phyloP scores from a whole-genome alignment of 192 early-diverging fungal species.

The Coemansia sp. region DNA sequence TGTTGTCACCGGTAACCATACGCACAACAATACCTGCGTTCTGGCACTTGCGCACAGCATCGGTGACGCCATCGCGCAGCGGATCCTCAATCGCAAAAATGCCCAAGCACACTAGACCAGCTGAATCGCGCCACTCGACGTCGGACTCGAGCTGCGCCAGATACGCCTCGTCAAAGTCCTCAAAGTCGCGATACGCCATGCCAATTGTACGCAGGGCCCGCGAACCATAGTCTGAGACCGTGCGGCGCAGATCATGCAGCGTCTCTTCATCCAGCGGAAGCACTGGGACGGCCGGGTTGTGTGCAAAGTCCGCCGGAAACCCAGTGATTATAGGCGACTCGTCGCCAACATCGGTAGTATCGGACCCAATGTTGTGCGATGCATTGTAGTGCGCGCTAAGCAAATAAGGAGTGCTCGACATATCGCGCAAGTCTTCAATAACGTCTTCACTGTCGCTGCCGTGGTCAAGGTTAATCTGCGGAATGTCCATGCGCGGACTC shows the following conservation, averaged over 20 bases:
- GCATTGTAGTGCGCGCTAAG: slow-evolving; percentile 48
- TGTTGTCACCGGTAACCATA: slow-evolving; percentile 99
- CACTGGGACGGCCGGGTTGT: slow-evolving; percentile 51
- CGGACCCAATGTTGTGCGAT: slow-evolving; percentile 37
- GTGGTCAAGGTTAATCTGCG: slow-evolving; percentile 54
- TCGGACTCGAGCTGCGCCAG: slow-evolving; percentile 44
- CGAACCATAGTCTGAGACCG: slow-evolving; percentile 49
- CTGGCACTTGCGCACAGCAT: slow-evolving; percentile 85
- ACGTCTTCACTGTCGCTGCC: slow-evolving; percentile 39
- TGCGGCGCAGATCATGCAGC: slow-evolving; percentile 42
- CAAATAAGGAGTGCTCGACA: slow-evolving; percentile 23
- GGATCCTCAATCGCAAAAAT: slow-evolving; percentile 98
- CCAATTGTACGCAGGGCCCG: slow-evolving; percentile 89
- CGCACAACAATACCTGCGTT: slow-evolving; percentile 92
- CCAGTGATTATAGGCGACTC: slow-evolving; percentile 14
- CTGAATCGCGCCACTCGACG: slow-evolving; percentile 51
- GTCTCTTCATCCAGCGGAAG: slow-evolving; percentile 53
- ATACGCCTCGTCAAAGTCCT: slow-evolving; percentile 57
- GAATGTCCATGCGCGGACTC: slow-evolving; percentile 27
- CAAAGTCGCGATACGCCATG: slow-evolving; percentile 81
- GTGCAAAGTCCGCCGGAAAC: slow-evolving; percentile 48
- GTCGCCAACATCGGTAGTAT: slow-evolving; percentile 49
- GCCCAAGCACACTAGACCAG: slow-evolving; percentile 73
- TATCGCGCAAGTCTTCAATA: background rate
- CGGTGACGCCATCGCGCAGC: slow-evolving; percentile 89